Conservation (phyloP, 345 rosid genomes). For the Brassica rapa region DNA sequence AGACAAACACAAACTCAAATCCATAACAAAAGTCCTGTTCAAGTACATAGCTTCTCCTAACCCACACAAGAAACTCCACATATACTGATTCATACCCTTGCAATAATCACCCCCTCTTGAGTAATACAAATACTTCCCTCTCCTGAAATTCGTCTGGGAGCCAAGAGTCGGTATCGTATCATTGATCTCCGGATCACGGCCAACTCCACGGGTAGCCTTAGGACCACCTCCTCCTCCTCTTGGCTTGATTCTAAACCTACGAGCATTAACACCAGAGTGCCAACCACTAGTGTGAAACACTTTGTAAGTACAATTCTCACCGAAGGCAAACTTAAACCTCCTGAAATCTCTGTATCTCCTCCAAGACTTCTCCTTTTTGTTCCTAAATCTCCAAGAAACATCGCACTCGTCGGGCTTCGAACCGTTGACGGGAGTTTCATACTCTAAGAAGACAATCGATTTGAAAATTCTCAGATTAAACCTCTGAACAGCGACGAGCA, state of each 20-base stretch:
- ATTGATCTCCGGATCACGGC: slow-evolving; percentile 57
- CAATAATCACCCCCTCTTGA: slow-evolving; percentile 91
- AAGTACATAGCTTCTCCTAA: slow-evolving; percentile 93
- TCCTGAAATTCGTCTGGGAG: slow-evolving; percentile 59
- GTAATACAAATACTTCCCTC: slow-evolving; percentile 82
- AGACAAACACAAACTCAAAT: slow-evolving; percentile 77
- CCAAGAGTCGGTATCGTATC: slow-evolving; percentile 66
- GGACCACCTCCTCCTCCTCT: slow-evolving; percentile 33
- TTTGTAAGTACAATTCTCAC: slow-evolving; percentile 66
- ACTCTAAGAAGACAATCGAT: slow-evolving; percentile 77
- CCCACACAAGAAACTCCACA: slow-evolving; percentile 97
- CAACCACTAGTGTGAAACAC: slow-evolving; percentile 67
- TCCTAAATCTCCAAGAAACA: slow-evolving; percentile 90
- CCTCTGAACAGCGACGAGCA: slow-evolving; percentile 68
- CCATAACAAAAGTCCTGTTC: slow-evolving; percentile 91
- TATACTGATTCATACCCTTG: slow-evolving; percentile 90
- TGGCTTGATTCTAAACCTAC: slow-evolving; percentile 50
- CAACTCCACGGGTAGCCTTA: slow-evolving; percentile 38
- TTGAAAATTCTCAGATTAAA: slow-evolving; percentile 71
- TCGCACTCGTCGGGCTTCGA: slow-evolving; percentile 75
- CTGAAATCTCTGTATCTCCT: slow-evolving; percentile 90
- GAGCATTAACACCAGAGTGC: slow-evolving; percentile 86
- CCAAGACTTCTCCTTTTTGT: slow-evolving; percentile 94
- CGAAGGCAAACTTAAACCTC: slow-evolving; percentile 69
- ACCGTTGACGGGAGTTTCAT: slow-evolving; percentile 76